Percentiles rank a stretch among this genome's conserved stretches.
Conservation (phyloP, 805 yeast genomes). For the Myxozyma mucilagina region DNA sequence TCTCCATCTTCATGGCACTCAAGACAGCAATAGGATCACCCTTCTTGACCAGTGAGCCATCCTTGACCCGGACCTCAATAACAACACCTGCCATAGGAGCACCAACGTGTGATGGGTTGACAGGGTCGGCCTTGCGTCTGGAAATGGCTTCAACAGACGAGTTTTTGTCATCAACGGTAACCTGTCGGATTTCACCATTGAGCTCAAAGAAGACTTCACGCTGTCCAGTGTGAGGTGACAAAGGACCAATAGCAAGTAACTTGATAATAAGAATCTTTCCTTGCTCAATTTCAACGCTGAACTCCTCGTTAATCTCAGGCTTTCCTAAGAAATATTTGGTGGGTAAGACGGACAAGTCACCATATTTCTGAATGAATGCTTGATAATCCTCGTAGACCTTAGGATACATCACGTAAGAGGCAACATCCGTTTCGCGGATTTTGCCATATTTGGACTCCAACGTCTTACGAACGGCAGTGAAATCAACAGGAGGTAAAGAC, state of each 20-base stretch:
- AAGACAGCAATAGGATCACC: slow-evolving; percentile 94
- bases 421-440: slow-evolving; percentile 77
- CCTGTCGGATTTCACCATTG: slow-evolving; percentile 98
- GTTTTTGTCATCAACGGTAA: slow-evolving; percentile 82
- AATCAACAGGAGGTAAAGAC: slow-evolving; percentile 79
- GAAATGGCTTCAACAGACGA: slow-evolving; percentile 82
- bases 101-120: slow-evolving; percentile 88
- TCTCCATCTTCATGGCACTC: slow-evolving; percentile 99
- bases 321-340: slow-evolving; percentile 88
- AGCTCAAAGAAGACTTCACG: slow-evolving; percentile 97
- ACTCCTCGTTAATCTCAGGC: slow-evolving; percentile 83
- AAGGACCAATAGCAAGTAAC: slow-evolving; percentile 89
- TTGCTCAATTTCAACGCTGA: slow-evolving; percentile 83
- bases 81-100: slow-evolving; percentile 99
- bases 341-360: slow-evolving; percentile 92
- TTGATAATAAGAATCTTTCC: slow-evolving; percentile 93
- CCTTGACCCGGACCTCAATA: slow-evolving; percentile 88
- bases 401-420: slow-evolving; percentile 97
- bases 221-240: slow-evolving; percentile 78
- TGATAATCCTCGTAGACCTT: slow-evolving; percentile 90
- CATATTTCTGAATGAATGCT: slow-evolving; percentile 70
- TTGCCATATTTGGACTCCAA: slow-evolving; percentile 71
- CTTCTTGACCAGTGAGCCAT: slow-evolving; percentile 86
- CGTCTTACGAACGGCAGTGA: slow-evolving; percentile 69
- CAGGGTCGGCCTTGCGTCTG: slow-evolving; percentile 86